Evolutionary conservation across 352 stramenopile species (phyloP).

Genomic region (Pythium volutum): DNA sequence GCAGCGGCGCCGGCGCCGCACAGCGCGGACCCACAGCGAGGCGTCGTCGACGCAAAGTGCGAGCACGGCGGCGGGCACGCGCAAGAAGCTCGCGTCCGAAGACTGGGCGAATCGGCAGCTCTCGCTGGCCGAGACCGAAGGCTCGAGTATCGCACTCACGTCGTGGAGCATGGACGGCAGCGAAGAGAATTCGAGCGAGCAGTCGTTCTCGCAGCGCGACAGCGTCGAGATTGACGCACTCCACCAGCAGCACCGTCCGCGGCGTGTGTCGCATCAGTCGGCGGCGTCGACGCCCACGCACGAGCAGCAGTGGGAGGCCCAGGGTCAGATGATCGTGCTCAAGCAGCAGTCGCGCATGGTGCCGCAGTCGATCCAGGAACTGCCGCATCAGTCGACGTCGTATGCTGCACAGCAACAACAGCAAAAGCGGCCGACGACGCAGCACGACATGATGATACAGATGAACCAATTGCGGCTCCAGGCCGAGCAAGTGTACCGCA

Average conservation of each 20-base stretch:
- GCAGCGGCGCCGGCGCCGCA: not conserved
- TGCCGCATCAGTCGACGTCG: too few species aligned
- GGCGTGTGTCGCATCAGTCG: too few species aligned
- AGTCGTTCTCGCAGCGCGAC: not conserved
- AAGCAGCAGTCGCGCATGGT: not conserved
- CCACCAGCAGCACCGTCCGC: too few species aligned
- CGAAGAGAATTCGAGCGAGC: constrained; percentile 2
- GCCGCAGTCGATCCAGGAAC: not conserved
- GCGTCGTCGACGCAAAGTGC: not conserved
- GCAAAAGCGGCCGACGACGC: not conserved
- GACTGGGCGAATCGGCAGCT: not conserved
- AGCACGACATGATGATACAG: constrained; percentile 16
- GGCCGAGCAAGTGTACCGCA: constrained; percentile 23
- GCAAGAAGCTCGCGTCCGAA: not conserved
- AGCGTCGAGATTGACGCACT: constrained; percentile 17
- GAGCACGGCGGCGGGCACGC: not conserved
- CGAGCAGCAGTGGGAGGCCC: constrained; percentile 7
- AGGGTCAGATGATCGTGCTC: constrained; percentile 10
- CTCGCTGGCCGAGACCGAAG: constrained; percentile 7
- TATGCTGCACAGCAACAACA: not conserved
- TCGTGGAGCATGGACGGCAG: constrained; percentile 8
- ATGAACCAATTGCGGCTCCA: constrained; percentile 26
- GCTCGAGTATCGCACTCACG: constrained; percentile 3
- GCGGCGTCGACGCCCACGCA: not conserved
- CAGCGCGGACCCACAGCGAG: not conserved